Evolutionary conservation across 495 filamentous ascomycete genomes (phyloP), one percentile per base, ranked within the genome.

Genomic region (Penicillium silybi): DNA sequence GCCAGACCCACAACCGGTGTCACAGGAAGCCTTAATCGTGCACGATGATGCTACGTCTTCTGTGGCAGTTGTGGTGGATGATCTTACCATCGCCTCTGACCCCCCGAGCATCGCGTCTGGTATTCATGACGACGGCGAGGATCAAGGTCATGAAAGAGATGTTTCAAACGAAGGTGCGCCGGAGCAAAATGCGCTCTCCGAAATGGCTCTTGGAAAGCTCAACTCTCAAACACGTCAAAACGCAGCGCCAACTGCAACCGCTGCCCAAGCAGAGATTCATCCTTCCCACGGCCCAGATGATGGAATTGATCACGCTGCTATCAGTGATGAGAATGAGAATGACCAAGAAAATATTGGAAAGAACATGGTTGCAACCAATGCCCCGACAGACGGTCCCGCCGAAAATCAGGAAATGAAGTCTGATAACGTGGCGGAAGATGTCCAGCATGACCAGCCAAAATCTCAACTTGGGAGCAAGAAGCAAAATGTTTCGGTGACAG

Each of bases 11-110:
- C 48, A 68, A 25, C 67, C 66, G 1, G 52, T 66, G 22, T 56
- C 60, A 0, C 42, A 63, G 16, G 68, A 70, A 44, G 62, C 61
- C 6, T 39, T 68, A 26, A 38, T 68, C 16, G 43, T 41, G 3
- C 48, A 51, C 22, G 52, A 56, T 6, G 68, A 67, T 50, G 56
- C 61, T 23, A 44, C 48, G 10, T 65, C 63, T 2, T 72, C 69
- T 7, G 54, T 63, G 5, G 37, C 54, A 34, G 63, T 61, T 15
- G 41, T 66, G 32, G 44, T 55, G 40, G 69, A 71, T 40, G 70
- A 62, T 37, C 38, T 52, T 17, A 59, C 59, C 2, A 22, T 54
- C 13, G 44, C 45, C 20, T 64, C 63, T n/a, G 48, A 58, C 17
- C 51, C 56, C 18, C 46, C 52, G 2, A 69, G 61, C 37, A 46